Percentiles rank a stretch among this genome's conserved stretches.
Conservation (phyloP, 306 rosid species). For the Cicer judaicum region DNA sequence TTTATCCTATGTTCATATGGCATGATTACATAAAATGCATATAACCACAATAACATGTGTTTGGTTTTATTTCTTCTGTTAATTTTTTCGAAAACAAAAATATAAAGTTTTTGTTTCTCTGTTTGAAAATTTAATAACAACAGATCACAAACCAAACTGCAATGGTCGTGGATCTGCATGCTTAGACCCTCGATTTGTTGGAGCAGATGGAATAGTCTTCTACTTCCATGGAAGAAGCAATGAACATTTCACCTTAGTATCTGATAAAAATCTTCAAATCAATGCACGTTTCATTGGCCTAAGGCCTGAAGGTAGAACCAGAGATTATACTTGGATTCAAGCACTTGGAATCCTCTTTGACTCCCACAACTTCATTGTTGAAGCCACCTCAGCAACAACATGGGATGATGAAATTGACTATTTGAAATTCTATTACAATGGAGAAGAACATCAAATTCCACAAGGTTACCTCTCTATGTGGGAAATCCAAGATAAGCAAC, state of each 20-base stretch:
- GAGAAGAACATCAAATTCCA: constrained; percentile 57
- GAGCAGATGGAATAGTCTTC: constrained; percentile 80
- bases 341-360: constrained; percentile 73
- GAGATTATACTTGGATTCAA: constrained; percentile 91
- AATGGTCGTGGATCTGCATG: constrained; percentile 81
- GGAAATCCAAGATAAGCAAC: constrained; percentile 46
- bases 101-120: neutral
- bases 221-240: constrained; percentile 83
- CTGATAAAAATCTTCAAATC: constrained; percentile 69
- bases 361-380: constrained; percentile 58
- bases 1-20: neutral
- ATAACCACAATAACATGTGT: too few species aligned
- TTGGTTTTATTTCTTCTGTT: too few species aligned
- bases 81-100: too few species aligned
- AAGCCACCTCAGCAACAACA: constrained; percentile 57
- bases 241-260: constrained; percentile 73
- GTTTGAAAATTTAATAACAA: constrained; percentile 3
- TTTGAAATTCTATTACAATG: constrained; percentile 61
- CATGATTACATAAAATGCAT: too few species aligned
- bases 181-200: constrained; percentile 83
- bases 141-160: constrained; percentile 74
- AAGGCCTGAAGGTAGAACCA: constrained; percentile 60
- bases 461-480: constrained; percentile 59
- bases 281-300: constrained; percentile 82
- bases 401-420: constrained; percentile 67